Percentiles rank a stretch among this genome's conserved stretches.
phyloP scores from a whole-genome alignment of 2,329 filamentous ascomycete genomes.

The Aspergillus fumigatus region DNA sequence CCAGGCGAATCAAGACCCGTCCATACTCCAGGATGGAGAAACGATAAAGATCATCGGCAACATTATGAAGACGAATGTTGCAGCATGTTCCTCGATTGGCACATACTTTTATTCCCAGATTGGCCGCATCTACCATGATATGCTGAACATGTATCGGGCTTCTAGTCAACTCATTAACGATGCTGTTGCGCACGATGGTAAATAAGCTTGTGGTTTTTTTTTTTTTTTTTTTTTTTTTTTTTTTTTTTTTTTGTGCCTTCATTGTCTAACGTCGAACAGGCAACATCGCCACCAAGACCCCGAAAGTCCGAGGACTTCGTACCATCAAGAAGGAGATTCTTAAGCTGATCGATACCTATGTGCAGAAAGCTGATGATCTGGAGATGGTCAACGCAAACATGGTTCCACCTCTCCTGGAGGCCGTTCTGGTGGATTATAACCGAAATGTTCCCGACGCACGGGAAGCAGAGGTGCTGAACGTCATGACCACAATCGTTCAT shows the following conservation, averaged over 20 bases:
- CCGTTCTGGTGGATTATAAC: conserved; percentile 92
- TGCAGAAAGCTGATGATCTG: conserved; percentile 94
- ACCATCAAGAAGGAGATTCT: conserved; percentile 99
- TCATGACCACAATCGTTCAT: conserved; percentile 95
- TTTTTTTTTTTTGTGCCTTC: not conserved
- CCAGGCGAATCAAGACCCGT: conserved; percentile 76
- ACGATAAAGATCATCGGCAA: conserved; percentile 99
- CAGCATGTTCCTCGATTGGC: conserved; percentile 94
- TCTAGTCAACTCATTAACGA: conserved; percentile 96
- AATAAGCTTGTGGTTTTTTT: conserved; percentile 17
- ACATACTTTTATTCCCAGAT: conserved; percentile 98
- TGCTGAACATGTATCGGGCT: conserved; percentile 98
- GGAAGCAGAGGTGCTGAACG: conserved; percentile 92
- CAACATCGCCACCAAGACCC: conserved; percentile 93
- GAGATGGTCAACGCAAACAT: conserved; percentile 91
- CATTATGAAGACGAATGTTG: conserved; percentile 99
- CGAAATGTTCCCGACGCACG: conserved; percentile 93
- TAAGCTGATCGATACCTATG: conserved; percentile 96
- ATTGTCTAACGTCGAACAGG: conserved; percentile 46
- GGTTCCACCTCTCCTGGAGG: conserved; percentile 91
- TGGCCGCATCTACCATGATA: conserved; percentile 93
- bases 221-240: not conserved
- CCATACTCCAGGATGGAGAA: conserved; percentile 83
- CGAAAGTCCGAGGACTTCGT: conserved; percentile 86
- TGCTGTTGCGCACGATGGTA: conserved; percentile 78